Base-by-base conservation (phyloP, 371 early-diverging fungal species). In the Mucor sp. region DNA sequence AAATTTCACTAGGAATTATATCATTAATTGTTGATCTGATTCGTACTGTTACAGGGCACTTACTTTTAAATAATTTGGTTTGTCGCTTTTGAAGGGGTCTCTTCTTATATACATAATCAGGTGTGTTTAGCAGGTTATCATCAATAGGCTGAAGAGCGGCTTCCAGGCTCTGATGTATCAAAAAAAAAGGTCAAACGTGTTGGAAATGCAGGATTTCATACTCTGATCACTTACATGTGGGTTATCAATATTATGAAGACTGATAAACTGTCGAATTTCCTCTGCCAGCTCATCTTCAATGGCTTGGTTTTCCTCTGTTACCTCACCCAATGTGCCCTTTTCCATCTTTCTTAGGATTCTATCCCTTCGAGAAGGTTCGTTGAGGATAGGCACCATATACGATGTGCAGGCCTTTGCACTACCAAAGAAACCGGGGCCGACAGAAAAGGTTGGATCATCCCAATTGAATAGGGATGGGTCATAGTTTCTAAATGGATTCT, bases 341-440 rank as follows among this genome's bases (percentile, higher is more conserved):
- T 65, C 65, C 12, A 70, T 19, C 23, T 70, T 70, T 4, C 21
- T 41, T 0, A 70, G 32, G 6, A 70, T 60, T 14, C 66, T 44
- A 7, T 70, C 62, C 33, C 66, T 35, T 21, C 70, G 21, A 6
- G 50, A 4, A 25, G 66, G 58, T 11, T 70, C 65, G 14, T 60
- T 39, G 11, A 70, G 58, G 25, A 70, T 44, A 1, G 66, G 66
- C 0, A 62, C 21, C 25, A 58, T 32, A 14, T 30, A 64, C 6
- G 66, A 48, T n/a, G 21, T 35, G 14, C 62, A 67, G 8, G 57
- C 32, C 6, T 62, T 65, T 8, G 60, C 14, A 39, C 57, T 61
- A 6, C 47, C 28, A 53, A 70, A 70, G 58, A 66, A 70, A 7
- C 70, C 66, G n/a, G 70, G 70, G 15, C 70, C 62, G 6, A 70